Percentiles rank a stretch among this genome's conserved stretches.
Conservation (phyloP, 306 rosid genomes). For the Begonia fuchsioides region DNA sequence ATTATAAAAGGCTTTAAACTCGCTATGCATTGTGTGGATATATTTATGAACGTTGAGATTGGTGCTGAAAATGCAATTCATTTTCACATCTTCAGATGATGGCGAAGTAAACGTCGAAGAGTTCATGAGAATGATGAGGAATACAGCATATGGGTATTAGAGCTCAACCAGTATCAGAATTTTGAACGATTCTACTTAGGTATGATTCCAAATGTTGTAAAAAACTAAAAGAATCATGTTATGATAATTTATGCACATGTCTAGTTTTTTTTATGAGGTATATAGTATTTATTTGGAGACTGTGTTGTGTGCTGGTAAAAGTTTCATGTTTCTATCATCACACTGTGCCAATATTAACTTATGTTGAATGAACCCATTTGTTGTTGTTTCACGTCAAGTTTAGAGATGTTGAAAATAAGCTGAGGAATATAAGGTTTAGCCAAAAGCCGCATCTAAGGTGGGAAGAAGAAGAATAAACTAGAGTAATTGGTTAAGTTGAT, state of each 20-base stretch:
- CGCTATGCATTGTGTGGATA: too few relatives aligned
- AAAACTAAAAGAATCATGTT: not conserved
- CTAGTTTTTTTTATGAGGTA: too few relatives aligned
- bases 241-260: not conserved
- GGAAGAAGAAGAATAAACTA: not conserved
- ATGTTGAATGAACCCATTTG: too few relatives aligned
- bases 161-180: constrained; percentile 4
- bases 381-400: too few relatives aligned
- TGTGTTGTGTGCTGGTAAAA: too few relatives aligned
- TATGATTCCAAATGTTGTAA: not conserved
- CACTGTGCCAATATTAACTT: too few relatives aligned
- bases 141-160: constrained; percentile 26
- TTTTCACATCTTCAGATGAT: constrained; percentile 28
- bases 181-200: not conserved
- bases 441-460: not conserved
- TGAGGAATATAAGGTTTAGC: not conserved
- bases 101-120: constrained; percentile 44
- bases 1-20: too few relatives aligned
- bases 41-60: too few relatives aligned
- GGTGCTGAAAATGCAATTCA: too few relatives aligned
- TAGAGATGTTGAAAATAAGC: too few relatives aligned
- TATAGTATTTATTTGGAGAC: too few relatives aligned
- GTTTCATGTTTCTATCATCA: too few relatives aligned
- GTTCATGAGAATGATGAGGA: constrained; percentile 43
- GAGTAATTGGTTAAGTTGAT: not conserved